Base-by-base conservation (phyloP, 768 basidiomycete species). In the Tremella mesenterica region DNA sequence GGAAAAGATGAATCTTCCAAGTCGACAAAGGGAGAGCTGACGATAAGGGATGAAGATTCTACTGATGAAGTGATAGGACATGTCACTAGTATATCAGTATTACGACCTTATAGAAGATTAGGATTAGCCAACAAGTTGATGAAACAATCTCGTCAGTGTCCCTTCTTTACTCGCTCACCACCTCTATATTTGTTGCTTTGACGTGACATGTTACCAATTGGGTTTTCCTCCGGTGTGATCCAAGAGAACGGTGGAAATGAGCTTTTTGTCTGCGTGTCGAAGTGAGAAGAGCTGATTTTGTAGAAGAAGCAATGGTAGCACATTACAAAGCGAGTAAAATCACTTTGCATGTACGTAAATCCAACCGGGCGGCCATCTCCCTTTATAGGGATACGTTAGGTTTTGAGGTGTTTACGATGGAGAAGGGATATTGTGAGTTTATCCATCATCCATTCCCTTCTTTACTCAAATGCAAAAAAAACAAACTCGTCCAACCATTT, bases 11-110 rank as follows among this genome's bases (percentile, higher is more conserved):
- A n/a, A n/a, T n/a, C n/a, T n/a, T n/a, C n/a, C n/a, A n/a, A n/a
- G 7, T 36, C 41, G 21, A n/a, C 38, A n/a, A 23, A 12, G 1
- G 13, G 49, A 9, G 9, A n/a, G 49, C 54, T 48, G 28, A 51
- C 46, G 27, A 13, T 31, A 65, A 78, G 77, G 77, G 78, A 78
- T 38, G 77, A 84, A 46, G 81, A 82, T 25, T 78, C 79, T 1
- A 78, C 79, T 21, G 80, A 82, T 21, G 77, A 81, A 0, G 75
- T 76, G 7, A 86, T 91, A 59, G 92, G 92, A 0, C 92, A 97
- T 65, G 88, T 97, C 67, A 97, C 91, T 13, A 95, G 92, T 4
- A 96, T 97, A 67, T 93, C 90, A 0, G 92, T 97, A 2, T 76
- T 96, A 29, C 79, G 92, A 55, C 83, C 87, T 13, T 89, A 95